These are phyloP conservation scores for Acanthamoeba triangularis DNA, from an alignment of 208 protist species.

Conservation along the genomic window DNA sequence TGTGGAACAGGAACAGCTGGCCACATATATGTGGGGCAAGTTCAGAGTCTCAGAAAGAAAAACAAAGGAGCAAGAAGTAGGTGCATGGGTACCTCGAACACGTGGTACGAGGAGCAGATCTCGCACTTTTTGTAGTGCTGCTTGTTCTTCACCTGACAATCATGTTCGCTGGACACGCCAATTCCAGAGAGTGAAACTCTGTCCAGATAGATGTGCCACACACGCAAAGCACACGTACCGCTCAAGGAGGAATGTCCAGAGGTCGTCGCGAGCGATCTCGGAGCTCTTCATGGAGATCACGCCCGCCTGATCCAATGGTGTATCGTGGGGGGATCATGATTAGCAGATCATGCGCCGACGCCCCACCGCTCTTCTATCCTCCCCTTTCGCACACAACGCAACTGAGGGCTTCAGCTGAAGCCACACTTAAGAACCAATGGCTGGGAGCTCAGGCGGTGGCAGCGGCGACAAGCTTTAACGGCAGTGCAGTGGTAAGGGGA, in stretches of 20 bases:
- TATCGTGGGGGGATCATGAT: too few relatives aligned
- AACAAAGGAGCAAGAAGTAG: too few relatives aligned
- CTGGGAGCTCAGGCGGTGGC: too few relatives aligned
- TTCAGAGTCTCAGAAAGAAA: not conserved
- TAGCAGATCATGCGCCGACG: not conserved
- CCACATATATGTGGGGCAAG: too few relatives aligned
- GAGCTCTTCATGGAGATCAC: not conserved
- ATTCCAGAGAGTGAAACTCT: too few relatives aligned
- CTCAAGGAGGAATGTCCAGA: not conserved
- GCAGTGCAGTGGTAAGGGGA: too few relatives aligned
- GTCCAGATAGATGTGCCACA: too few relatives aligned
- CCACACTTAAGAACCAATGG: too few relatives aligned
- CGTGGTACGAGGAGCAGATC: constrained; percentile 47
- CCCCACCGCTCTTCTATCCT: not conserved
- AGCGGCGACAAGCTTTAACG: too few relatives aligned
- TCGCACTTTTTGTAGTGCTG: constrained; percentile 57
- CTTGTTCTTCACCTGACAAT: constrained; percentile 26
- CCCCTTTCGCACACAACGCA: too few relatives aligned
- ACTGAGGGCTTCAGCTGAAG: too few relatives aligned
- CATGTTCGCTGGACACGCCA: too few relatives aligned
- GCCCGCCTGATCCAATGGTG: not conserved
- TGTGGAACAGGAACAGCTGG: constrained; percentile 44
- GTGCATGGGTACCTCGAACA: constrained; percentile 76
- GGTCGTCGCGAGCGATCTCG: not conserved
- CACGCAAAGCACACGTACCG: not conserved